Evolutionary conservation across 2,329 filamentous ascomycete species (phyloP).

Genomic region (Fusarium veterinarium): DNA sequence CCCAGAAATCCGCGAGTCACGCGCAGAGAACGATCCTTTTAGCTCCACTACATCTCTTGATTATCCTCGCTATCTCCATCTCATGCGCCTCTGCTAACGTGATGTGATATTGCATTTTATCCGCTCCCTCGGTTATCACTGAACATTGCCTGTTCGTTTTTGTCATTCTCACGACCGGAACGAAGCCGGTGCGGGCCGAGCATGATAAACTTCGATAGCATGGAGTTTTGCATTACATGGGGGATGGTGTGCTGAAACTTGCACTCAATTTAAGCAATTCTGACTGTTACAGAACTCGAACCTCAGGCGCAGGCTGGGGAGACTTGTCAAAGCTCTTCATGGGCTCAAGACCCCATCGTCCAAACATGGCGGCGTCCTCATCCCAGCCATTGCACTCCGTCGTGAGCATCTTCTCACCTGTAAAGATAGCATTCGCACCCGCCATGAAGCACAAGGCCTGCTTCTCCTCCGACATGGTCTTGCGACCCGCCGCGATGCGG

Average conservation of each 20-base stretch:
- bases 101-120: constrained; percentile 23
- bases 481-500: constrained; percentile 84
- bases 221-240: not conserved
- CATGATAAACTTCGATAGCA: not conserved
- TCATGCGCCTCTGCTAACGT: constrained; percentile 26
- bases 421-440: constrained; percentile 94
- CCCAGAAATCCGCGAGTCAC: constrained; percentile 20
- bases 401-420: constrained; percentile 94
- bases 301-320: constrained; percentile 39
- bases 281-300: constrained; percentile 38
- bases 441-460: constrained; percentile 91
- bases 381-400: constrained; percentile 93
- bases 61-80: constrained; percentile 9
- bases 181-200: constrained; percentile 20
- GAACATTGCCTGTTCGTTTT: not conserved
- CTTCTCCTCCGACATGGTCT: constrained; percentile 87
- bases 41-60: constrained; percentile 21
- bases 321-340: constrained; percentile 70
- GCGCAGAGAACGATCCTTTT: constrained; percentile 2
- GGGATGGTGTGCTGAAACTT: not conserved
- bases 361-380: constrained; percentile 86
- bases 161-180: constrained; percentile 16
- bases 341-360: constrained; percentile 81
- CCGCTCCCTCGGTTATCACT: constrained; percentile 14
- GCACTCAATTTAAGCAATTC: not conserved